Percentiles rank a stretch among this genome's conserved stretches.
Conservation (phyloP, 148 eudicot genomes). For the Spergularia bocconei region DNA sequence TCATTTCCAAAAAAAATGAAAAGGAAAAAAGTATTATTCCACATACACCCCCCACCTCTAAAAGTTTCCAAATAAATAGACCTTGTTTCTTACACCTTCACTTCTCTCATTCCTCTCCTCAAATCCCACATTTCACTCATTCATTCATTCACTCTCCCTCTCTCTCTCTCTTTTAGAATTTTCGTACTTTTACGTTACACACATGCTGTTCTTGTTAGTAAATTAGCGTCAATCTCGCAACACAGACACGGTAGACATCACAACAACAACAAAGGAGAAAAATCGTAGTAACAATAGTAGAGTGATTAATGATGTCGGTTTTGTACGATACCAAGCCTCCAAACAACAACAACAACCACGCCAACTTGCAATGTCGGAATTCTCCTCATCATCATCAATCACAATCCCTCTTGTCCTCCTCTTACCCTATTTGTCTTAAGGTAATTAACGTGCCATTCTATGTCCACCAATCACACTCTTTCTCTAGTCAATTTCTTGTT, state of each 20-base stretch:
- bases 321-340: conserved; percentile 25
- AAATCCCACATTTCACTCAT: background rate
- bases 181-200: background rate
- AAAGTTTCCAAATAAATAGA: conserved; percentile 33
- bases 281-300: background rate
- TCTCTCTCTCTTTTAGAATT: background rate
- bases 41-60: conserved; percentile 6
- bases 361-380: conserved; percentile 13
- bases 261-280: background rate
- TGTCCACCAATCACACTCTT: background rate
- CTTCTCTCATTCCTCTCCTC: conserved; percentile 23
- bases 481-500: conserved; percentile 10
- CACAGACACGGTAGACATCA: too few species aligned
- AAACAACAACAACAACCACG: conserved; percentile 15
- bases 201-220: too few species aligned
- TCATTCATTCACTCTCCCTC: background rate
- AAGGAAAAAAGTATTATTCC: too few species aligned
- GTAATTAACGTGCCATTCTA: conserved; percentile 34
- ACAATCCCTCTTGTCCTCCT: conserved; percentile 36
- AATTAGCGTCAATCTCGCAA: too few species aligned
- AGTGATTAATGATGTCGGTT: conserved; percentile 21
- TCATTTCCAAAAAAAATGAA: too few species aligned
- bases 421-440: conserved; percentile 66
- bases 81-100: conserved; percentile 16
- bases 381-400: conserved; percentile 21